A percentile compares a stretch with the other conserved stretches of the same genome.
phyloP scores from a whole-genome alignment of 352 stramenopile genomes.

The Phytophthora quininea region DNA sequence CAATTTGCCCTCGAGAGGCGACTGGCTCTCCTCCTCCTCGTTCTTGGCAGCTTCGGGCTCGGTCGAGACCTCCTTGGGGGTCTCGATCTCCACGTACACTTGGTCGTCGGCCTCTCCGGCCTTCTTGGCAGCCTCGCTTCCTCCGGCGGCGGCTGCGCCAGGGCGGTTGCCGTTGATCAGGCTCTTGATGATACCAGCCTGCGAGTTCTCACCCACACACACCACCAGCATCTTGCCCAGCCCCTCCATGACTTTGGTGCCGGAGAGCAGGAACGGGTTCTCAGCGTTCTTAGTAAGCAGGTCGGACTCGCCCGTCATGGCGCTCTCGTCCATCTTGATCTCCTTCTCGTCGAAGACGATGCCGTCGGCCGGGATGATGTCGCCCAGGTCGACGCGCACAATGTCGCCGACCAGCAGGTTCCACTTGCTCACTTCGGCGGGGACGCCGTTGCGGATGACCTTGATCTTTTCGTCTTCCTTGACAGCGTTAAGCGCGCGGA shows the following conservation, averaged over 20 bases:
- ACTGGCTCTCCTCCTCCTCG: conserved; percentile 46
- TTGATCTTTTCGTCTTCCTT: conserved; percentile 86
- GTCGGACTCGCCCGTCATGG: conserved; percentile 92
- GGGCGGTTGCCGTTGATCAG: conserved; percentile 81
- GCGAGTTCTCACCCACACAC: conserved; percentile 90
- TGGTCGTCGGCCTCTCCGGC: conserved; percentile 25
- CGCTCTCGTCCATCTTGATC: conserved; percentile 89
- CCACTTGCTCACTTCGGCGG: conserved; percentile 67
- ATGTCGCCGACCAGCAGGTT: conserved; percentile 92
- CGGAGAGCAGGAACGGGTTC: conserved; percentile 90
- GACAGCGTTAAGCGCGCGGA: conserved; percentile 78
- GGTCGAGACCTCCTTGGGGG: conserved; percentile 33
- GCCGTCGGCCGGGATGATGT: conserved; percentile 91
- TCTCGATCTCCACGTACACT: conserved; percentile 63
- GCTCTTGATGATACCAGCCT: conserved; percentile 91
- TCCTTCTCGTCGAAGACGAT: conserved; percentile 87
- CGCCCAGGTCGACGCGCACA: conserved; percentile 79
- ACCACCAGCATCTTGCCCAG: conserved; percentile 91
- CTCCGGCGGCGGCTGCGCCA: conserved; percentile 48
- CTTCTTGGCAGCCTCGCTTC: conserved; percentile 31
- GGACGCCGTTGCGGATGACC: conserved; percentile 67
- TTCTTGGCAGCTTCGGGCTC: conserved; percentile 28
- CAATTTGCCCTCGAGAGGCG: conserved; percentile 73
- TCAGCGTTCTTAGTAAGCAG: conserved; percentile 76
- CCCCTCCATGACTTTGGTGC: conserved; percentile 93